Percentiles rank a stretch among this genome's conserved stretches.
These are phyloP conservation scores for Cyanidioschyzon merolae DNA, from an alignment of 23 red algal species.

Conservation along the genomic window DNA sequence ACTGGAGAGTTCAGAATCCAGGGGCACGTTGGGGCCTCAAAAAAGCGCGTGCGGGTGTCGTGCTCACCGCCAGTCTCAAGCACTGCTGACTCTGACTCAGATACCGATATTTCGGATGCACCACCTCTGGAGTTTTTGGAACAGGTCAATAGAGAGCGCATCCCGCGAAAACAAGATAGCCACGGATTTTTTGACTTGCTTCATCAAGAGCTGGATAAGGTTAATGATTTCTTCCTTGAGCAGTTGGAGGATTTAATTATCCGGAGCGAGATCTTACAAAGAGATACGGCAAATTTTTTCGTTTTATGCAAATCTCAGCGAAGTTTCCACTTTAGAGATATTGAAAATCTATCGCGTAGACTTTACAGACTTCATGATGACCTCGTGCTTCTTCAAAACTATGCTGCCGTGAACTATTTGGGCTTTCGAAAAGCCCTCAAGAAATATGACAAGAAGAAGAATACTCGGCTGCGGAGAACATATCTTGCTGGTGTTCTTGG, in stretches of 20 bases:
- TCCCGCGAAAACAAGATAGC: background rate
- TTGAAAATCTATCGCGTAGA: conserved; percentile 29
- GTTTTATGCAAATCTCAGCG: background rate
- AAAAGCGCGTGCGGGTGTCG: background rate
- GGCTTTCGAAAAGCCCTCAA: conserved; percentile 99
- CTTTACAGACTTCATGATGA: conserved; percentile 67
- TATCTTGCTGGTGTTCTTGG: conserved; percentile 32
- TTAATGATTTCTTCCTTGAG: conserved; percentile 97
- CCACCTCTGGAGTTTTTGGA: conserved; percentile 5
- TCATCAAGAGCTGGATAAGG: conserved; percentile 70
- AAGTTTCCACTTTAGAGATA: background rate
- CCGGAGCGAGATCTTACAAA: conserved; percentile 14
- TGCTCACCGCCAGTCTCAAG: background rate
- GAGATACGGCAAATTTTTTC: background rate
- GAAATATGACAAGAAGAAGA: conserved; percentile 97
- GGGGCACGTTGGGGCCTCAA: background rate
- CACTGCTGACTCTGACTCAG: background rate
- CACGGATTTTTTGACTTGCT: conserved; percentile 49
- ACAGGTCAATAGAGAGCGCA: background rate
- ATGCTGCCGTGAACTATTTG: conserved; percentile 81
- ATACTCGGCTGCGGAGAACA: conserved; percentile 44
- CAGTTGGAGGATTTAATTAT: conserved; percentile 92
- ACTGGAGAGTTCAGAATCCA: background rate
- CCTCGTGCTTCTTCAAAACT: conserved; percentile 63
- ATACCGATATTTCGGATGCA: conserved; percentile 2